phyloP scores from a whole-genome alignment of 177 flowering plant genomes.

The Vitis hybrid region DNA sequence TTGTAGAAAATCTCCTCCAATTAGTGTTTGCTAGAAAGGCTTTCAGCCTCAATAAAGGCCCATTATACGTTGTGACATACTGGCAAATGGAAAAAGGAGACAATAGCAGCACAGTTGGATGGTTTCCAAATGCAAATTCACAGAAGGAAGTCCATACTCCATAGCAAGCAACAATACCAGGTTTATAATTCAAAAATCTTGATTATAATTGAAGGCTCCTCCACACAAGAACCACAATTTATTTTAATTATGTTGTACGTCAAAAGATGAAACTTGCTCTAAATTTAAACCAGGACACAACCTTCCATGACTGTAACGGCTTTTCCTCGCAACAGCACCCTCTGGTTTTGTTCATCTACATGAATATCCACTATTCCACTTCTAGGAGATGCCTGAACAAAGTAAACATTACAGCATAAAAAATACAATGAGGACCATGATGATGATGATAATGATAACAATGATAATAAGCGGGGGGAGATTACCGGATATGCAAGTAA shows the following conservation, averaged over 20 bases:
- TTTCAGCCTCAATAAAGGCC: too few species aligned
- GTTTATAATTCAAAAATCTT: background rate
- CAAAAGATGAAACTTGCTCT: background rate
- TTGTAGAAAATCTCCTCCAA: too few species aligned
- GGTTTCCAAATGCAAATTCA: background rate
- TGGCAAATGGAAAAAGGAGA: too few species aligned
- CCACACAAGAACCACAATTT: background rate
- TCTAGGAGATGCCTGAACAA: slow-evolving; percentile 70
- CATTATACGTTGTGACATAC: too few species aligned
- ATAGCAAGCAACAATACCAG: background rate
- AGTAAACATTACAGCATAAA: background rate
- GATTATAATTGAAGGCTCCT: background rate
- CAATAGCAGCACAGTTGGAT: too few species aligned
- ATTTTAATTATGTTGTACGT: background rate
- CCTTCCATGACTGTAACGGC: slow-evolving; percentile 79
- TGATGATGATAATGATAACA: background rate
- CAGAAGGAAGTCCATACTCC: background rate
- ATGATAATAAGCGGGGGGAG: slow-evolving; percentile 10
- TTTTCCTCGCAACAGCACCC: slow-evolving; percentile 65
- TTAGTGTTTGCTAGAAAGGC: too few species aligned
- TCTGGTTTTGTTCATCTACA: slow-evolving; percentile 53
- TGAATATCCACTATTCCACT: slow-evolving; percentile 66
- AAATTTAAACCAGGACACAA: slow-evolving; percentile 44
- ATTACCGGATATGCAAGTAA: slow-evolving; percentile 55
- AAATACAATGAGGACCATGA: background rate